Conservation (phyloP, 805 yeast genomes). For the Monosporozyma solicola region DNA sequence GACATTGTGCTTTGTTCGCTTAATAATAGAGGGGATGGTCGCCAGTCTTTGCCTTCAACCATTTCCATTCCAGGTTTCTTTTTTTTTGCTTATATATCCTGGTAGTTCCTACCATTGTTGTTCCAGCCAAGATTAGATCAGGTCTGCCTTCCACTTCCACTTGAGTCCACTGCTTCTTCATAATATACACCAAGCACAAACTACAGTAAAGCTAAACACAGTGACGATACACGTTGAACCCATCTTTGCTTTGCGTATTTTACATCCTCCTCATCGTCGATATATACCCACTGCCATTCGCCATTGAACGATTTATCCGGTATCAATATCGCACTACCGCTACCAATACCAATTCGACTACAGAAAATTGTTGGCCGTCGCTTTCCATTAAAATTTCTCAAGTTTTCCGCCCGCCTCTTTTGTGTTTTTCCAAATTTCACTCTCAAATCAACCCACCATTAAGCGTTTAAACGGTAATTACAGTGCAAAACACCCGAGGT, state of each 20-base stretch:
- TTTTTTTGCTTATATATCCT: not conserved
- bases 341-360: too few relatives aligned
- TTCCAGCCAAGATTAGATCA: too few relatives aligned
- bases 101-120: not conserved
- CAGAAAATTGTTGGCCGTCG: too few relatives aligned
- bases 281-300: not conserved
- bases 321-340: not conserved
- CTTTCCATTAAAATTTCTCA: not conserved
- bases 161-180: too few relatives aligned
- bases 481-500: not conserved
- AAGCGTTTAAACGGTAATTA: not conserved
- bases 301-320: not conserved
- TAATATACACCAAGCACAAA: too few relatives aligned
- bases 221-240: too few relatives aligned
- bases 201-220: too few relatives aligned
- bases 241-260: too few relatives aligned
- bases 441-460: not conserved
- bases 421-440: not conserved
- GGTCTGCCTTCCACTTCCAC: not conserved
- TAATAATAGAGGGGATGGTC: not conserved
- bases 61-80: not conserved
- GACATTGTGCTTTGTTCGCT: not conserved
- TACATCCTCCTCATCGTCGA: not conserved
- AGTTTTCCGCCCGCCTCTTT: not conserved
- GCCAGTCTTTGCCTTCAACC: not conserved